phyloP scores from a whole-genome alignment of 352 stramenopile genomes.

The Pythium graminicola region DNA sequence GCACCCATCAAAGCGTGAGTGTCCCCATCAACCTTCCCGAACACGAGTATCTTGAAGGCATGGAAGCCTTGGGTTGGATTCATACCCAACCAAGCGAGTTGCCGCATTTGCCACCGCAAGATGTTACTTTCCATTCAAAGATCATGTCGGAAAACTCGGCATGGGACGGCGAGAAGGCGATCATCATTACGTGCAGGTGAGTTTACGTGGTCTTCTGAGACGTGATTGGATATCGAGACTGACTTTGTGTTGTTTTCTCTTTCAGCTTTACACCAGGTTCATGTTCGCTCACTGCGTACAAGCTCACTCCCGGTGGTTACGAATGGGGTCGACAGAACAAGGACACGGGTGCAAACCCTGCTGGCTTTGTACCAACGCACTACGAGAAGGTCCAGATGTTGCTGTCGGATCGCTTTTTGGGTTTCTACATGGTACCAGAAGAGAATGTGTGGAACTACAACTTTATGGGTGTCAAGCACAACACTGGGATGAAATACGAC shows the following conservation, averaged over 20 bases:
- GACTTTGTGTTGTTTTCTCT: constrained; percentile 5
- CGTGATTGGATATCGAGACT: not conserved
- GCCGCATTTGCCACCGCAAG: constrained; percentile 93
- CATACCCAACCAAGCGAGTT: constrained; percentile 99
- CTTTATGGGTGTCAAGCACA: constrained; percentile 99
- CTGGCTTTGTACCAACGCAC: constrained; percentile 94
- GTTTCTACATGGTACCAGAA: constrained; percentile 99
- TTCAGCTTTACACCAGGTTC: constrained; percentile 98
- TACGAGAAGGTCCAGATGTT: constrained; percentile 99
- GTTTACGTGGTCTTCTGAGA: constrained; percentile 6
- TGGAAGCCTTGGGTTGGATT: constrained; percentile 99
- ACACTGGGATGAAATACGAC: constrained; percentile 96
- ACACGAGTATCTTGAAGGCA: constrained; percentile 95
- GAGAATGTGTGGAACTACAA: constrained; percentile 99
- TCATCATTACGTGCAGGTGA: constrained; percentile 93
- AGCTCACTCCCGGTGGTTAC: constrained; percentile 94
- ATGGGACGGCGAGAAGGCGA: constrained; percentile 97
- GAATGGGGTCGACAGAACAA: constrained; percentile 98
- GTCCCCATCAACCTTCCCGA: constrained; percentile 95
- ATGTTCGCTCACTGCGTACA: constrained; percentile 98
- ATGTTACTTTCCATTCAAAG: constrained; percentile 95
- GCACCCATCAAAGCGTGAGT: constrained; percentile 96
- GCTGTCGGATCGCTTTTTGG: constrained; percentile 98
- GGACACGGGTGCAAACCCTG: constrained; percentile 91
- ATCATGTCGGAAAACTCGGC: constrained; percentile 96